Evolutionary conservation across 805 yeast species (phyloP), one percentile per base, ranked within the genome.

Genomic region (Myxozyma neglecta): DNA sequence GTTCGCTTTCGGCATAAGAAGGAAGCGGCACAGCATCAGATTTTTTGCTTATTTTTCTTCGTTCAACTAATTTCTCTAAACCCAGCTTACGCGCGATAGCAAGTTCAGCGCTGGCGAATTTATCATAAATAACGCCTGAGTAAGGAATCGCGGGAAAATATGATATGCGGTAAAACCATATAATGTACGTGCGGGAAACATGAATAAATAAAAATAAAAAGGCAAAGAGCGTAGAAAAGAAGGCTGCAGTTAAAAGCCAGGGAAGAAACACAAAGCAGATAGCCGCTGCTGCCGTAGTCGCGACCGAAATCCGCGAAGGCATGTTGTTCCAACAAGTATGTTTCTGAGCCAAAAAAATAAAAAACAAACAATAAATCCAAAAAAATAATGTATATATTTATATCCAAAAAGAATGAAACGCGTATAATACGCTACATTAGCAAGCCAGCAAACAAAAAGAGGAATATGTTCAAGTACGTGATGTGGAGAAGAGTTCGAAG

Each of bases 1-100:
- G 24, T 24, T 57, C 60, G 47, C 60, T 57, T 29, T 57, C 60
- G 2, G 47, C 37, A 48, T 57, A 57, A 18, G 60, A 57, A 7
- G 60, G 60, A 24, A 56, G 60, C 47, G 56, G 56, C 34, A 44
- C 32, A 34, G 40, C 6, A n/a, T 13, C n/a, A 3, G 13, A 11
- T 36, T 2, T 20, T 4, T n/a, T 50, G 29, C 29, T 24, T 24
- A 5, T 24, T 3, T 24, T 24, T 5, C 29, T 24, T 5, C 29
- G 29, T 24, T 24, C 50, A 29, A 14, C 18, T 36, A 13, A 29
- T 18, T 29, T n/a, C 55, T 24, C 39, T 7, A 46, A 11, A 8
- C 47, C 24, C 7, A 40, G 11, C 29, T 29, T 18, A n/a, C 18
- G 18, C 8, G 45, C 51, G 34, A 35, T 35, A 49, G 20, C 20